Evolutionary conservation across 2,329 filamentous ascomycete genomes (phyloP).

Genomic region (Pezicula carpinea): DNA sequence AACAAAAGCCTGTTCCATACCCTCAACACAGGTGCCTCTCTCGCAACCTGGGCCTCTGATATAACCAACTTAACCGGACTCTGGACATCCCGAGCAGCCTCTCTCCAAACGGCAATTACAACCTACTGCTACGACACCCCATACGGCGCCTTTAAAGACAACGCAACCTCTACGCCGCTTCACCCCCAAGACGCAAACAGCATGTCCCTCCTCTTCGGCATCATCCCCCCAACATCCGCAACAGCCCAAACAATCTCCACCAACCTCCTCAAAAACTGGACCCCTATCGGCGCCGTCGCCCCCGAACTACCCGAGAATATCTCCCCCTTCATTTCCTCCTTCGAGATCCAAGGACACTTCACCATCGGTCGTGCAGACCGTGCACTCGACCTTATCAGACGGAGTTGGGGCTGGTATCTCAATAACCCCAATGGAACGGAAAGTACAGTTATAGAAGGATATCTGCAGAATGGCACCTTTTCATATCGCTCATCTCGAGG

Average conservation of each 20-base stretch:
- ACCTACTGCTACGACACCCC: conserved; percentile 39
- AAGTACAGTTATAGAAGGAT: conserved; percentile 53
- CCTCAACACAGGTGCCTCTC: conserved; percentile 37
- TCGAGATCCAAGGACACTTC: conserved; percentile 52
- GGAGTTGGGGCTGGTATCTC: conserved; percentile 56
- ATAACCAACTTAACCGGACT: conserved; percentile 31
- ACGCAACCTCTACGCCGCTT: conserved; percentile 47
- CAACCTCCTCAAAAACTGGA: conserved; percentile 47
- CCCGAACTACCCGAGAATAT: conserved; percentile 52
- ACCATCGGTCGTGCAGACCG: conserved; percentile 39
- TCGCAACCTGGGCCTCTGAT: conserved; percentile 37
- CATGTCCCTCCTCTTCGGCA: conserved; percentile 35
- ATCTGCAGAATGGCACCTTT: conserved; percentile 47
- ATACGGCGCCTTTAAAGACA: conserved; percentile 38
- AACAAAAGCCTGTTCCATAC: conserved; percentile 38
- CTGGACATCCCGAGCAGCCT: conserved; percentile 27
- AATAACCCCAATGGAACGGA: conserved; percentile 49
- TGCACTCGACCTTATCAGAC: conserved; percentile 48
- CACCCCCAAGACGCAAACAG: conserved; percentile 56
- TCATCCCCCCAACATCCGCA: neutral
- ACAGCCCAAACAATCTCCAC: conserved; percentile 37
- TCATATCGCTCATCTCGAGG: conserved; percentile 47
- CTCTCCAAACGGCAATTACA: conserved; percentile 30
- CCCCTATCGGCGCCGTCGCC: conserved; percentile 44
- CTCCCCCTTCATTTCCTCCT: conserved; percentile 51